A percentile compares a stretch with the other conserved stretches of the same genome.
Conservation (phyloP, 2,329 filamentous ascomycete species). For the Aspergillus melleus region DNA sequence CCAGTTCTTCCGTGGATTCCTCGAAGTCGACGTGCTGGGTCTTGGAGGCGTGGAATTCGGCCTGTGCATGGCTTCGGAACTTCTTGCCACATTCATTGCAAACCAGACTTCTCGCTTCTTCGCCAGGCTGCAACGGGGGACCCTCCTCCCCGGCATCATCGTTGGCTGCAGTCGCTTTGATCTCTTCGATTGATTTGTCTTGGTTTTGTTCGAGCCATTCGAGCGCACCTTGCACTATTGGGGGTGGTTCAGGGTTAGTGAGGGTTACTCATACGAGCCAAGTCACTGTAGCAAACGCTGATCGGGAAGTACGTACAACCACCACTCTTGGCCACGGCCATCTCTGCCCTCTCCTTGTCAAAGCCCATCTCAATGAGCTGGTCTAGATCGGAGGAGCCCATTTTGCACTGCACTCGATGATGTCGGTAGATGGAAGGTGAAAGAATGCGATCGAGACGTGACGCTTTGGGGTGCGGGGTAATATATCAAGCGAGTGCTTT, state of each 20-base stretch:
- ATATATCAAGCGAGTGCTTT: background rate
- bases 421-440: constrained; percentile 1
- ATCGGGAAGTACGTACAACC: constrained; percentile 59
- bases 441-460: background rate
- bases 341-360: constrained; percentile 74
- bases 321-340: constrained; percentile 82
- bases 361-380: constrained; percentile 72
- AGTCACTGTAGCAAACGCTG: background rate
- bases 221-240: constrained; percentile 77
- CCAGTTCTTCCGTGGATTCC: constrained; percentile 89
- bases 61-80: constrained; percentile 77
- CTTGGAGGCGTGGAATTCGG: constrained; percentile 88
- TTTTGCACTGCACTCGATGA: constrained; percentile 13
- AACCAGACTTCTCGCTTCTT: constrained; percentile 74
- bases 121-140: constrained; percentile 67
- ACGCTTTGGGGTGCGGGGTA: background rate
- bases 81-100: constrained; percentile 96
- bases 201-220: constrained; percentile 94
- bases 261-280: background rate
- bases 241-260: constrained; percentile 11
- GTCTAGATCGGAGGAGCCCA: constrained; percentile 56
- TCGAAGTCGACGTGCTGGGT: constrained; percentile 89
- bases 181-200: constrained; percentile 81
- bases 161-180: constrained; percentile 59
- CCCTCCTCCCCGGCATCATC: constrained; percentile 57